A percentile compares a stretch with the other conserved stretches of the same genome.
These are phyloP conservation scores for Aotearoamyces nothofagi DNA, from an alignment of 2,329 filamentous ascomycete genomes.

Conservation along the genomic window DNA sequence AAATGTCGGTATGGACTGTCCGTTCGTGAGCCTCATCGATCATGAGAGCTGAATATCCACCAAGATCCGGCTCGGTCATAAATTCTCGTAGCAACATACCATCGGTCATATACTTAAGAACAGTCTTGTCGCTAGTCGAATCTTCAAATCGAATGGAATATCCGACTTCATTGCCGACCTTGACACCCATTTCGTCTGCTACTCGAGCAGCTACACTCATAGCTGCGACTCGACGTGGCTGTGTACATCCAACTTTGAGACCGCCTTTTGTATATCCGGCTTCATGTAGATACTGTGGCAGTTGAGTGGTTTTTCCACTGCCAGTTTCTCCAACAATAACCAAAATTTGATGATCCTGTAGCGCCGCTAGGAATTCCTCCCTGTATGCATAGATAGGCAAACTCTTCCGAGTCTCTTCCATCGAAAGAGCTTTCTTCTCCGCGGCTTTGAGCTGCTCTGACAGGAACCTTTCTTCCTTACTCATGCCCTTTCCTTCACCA, in stretches of 20 bases:
- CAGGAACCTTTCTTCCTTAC: conserved; percentile 64
- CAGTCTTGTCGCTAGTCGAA: conserved; percentile 76
- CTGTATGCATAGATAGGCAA: conserved; percentile 82
- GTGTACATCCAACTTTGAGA: conserved; percentile 81
- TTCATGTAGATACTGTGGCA: conserved; percentile 88
- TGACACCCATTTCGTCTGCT: conserved; percentile 82
- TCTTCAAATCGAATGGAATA: conserved; percentile 95
- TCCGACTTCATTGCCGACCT: conserved; percentile 82
- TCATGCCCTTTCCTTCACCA: conserved; percentile 56
- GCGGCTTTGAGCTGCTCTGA: conserved; percentile 75
- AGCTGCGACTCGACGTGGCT: conserved; percentile 86
- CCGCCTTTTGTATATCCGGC: conserved; percentile 76
- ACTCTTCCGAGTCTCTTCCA: conserved; percentile 82
- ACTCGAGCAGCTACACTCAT: conserved; percentile 98
- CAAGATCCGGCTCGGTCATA: conserved; percentile 73
- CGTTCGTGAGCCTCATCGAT: conserved; percentile 96
- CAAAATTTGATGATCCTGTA: conserved; percentile 74
- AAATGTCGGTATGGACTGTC: conserved; percentile 79
- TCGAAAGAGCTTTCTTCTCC: conserved; percentile 73
- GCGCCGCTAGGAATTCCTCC: conserved; percentile 71
- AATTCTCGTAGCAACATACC: conserved; percentile 88
- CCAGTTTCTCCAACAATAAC: conserved; percentile 94
- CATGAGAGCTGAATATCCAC: conserved; percentile 77
- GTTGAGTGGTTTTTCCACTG: conserved; percentile 87
- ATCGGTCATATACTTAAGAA: conserved; percentile 94